Base-by-base conservation (phyloP, 2,329 filamentous ascomycete species). In the Paraphoma chrysanthemicola region DNA sequence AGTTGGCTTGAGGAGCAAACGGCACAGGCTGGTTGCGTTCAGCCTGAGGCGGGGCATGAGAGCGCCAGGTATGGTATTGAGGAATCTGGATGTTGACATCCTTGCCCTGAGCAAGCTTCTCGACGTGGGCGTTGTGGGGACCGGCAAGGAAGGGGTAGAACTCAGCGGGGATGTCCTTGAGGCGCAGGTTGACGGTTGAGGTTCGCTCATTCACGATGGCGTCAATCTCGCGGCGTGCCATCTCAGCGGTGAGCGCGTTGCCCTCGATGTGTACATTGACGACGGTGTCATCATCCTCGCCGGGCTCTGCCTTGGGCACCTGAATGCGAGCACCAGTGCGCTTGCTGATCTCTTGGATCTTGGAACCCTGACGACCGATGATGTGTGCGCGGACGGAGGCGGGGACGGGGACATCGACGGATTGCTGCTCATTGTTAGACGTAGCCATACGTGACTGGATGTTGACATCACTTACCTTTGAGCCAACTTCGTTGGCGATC, bases 71-170 rank as follows among this genome's bases (percentile, higher is more conserved):
- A 74, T 92, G 87, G 76, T 96, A 91, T 49, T 90, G 85, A 43
- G 95, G 95, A 45, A 99, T 89, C 54, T 91, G 87, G 61, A 99
- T 84, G 73, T 91, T 89, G 36, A 97, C 83, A 59, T 92, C 91
- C 60, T 89, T 90, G 59, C 86, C 86, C 57, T 88, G 80, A 77
- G 94, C 90, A 50, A 97, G 82, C 38, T 85, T 84, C 62, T 86
- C 83, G 53, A 92, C 79, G 48, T 87, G 81, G 45, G 85, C 81
- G 73, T 93, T 91, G 74, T 90, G 86, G 9, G 89, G 87, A 47
- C 93, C 93, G 23, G 92, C 90, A 76, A 99, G 89, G 82, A 99
- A 99, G 50, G 94, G 94, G 79, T 95, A 99, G 78, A 95, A 96
- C 74, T 97, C 93, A 28, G 92, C 86, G 7, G 95, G 93, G 57